A percentile compares a stretch with the other conserved stretches of the same genome.
These are phyloP conservation scores for Ustilago xerochloae DNA, from an alignment of 1,284 basidiomycete genomes.

Conservation along the genomic window DNA sequence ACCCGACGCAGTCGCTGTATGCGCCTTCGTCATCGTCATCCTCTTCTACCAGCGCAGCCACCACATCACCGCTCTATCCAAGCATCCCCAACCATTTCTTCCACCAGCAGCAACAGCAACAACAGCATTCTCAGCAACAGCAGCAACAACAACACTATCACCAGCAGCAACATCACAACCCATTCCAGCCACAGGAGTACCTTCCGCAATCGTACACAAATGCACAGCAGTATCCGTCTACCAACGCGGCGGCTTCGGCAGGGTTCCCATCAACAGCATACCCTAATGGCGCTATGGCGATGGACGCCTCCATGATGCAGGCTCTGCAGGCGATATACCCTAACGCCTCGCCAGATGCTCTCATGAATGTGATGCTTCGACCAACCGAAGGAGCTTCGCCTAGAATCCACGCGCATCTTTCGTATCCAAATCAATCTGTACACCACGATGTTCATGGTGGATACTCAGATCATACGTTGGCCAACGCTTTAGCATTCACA, in stretches of 20 bases:
- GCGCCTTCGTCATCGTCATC: slow-evolving; percentile 4
- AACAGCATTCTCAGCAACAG: background rate
- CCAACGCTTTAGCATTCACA: slow-evolving; percentile 21
- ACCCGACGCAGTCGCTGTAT: background rate
- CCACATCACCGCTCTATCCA: background rate
- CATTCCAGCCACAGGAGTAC: background rate
- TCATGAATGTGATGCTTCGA: too few relatives aligned
- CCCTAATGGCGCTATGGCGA: background rate
- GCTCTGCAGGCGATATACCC: slow-evolving; percentile 9
- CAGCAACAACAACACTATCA: slow-evolving; percentile 9
- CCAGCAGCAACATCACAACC: background rate
- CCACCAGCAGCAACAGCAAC: background rate
- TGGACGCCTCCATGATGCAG: slow-evolving; percentile 9
- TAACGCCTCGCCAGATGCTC: background rate
- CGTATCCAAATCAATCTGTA: background rate
- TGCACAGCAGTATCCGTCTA: background rate
- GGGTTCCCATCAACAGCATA: background rate
- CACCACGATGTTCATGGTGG: background rate
- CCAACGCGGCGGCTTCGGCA: background rate
- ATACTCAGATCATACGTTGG: slow-evolving; percentile 20
- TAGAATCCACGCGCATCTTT: background rate
- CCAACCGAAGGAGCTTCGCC: too few relatives aligned
- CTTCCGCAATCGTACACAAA: background rate
- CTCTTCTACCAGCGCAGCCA: background rate
- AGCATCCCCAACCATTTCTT: background rate